These are phyloP conservation scores for Leccinum variicolor DNA, from an alignment of 768 basidiomycete species.

Conservation along the genomic window DNA sequence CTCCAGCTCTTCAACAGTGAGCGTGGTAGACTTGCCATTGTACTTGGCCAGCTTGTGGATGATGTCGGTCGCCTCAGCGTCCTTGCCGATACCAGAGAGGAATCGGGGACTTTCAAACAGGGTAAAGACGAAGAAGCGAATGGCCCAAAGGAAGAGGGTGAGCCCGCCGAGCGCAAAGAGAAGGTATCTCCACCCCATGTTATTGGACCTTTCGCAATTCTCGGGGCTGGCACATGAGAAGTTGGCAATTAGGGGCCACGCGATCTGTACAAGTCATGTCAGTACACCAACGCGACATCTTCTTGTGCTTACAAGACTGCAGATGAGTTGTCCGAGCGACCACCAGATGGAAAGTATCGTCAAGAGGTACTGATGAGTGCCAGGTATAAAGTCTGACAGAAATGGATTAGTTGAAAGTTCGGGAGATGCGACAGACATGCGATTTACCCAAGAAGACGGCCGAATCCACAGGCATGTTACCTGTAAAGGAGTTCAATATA, in stretches of 20 bases:
- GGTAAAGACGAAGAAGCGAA: conserved; percentile 51
- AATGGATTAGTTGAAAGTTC: conserved; percentile 2
- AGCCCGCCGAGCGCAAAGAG: conserved; percentile 51
- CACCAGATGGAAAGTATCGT: conserved; percentile 60
- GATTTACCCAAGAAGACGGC: conserved; percentile 46
- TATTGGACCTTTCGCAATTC: conserved; percentile 40
- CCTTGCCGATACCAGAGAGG: conserved; percentile 51
- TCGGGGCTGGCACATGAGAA: conserved; percentile 42
- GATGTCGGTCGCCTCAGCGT: conserved; percentile 47
- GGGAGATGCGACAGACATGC: background rate
- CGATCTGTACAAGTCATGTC: conserved; percentile 35
- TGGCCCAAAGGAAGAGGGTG: conserved; percentile 48
- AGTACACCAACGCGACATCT: background rate
- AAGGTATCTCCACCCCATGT: conserved; percentile 67
- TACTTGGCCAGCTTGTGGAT: conserved; percentile 48
- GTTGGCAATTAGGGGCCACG: conserved; percentile 58
- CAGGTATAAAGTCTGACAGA: conserved; percentile 47
- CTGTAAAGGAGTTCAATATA: conserved; percentile 10
- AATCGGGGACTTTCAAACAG: conserved; percentile 58
- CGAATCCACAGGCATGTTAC: conserved; percentile 56
- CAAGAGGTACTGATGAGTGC: conserved; percentile 54
- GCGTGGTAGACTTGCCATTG: conserved; percentile 41
- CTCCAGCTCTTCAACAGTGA: conserved; percentile 45
- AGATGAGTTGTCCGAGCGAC: conserved; percentile 53
- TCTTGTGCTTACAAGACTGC: conserved; percentile 37